Evolutionary conservation across 2,329 filamentous ascomycete genomes (phyloP), one percentile per base, ranked within the genome.

Genomic region (Diaporthe vaccinii): DNA sequence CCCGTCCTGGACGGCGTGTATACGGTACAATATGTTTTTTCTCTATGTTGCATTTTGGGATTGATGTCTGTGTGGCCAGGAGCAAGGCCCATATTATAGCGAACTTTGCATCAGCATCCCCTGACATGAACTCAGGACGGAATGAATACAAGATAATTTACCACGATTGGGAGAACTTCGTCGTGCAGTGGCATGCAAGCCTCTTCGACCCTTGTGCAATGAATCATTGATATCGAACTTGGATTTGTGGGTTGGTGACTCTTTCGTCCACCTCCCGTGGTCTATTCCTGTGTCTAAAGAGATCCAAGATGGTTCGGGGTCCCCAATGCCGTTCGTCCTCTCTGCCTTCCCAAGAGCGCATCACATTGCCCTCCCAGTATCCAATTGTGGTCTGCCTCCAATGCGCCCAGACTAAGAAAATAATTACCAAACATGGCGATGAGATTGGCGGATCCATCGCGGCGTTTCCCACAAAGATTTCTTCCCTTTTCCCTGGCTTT

Each of bases 21-120:
- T 76, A 76, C 44, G 59, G 25, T 62, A 65, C n/a, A 41, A 46
- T 49, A 28, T 55, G 53, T 44, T 44, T 72, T 31, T 65, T 72
- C 22, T 62, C 44, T 51, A 46, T 61, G 34, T 55, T 46, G 41
- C 49, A 71, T 74, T 51, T 51, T 67, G 57, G 65, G 25, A 59
- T 62, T 58, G 44, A 73, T 51, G 41, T 68, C 34, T 39, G 17
- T 15, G n/a, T n/a, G 51, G 67, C 28, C 51, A 9, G 46, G 46
- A 36, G 31, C 17, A 59, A 34, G 46, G 72, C 71, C 70, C 49
- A 39, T 53, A 36, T 57, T 53, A 67, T 55, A 71, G 72, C 71
- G 57, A 65, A 51, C 41, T 65, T 67, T 53, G 28, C 59, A 69
- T 55, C 34, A 68, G 10, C 51, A 55, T 69, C 3, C 34, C 55